Evolutionary conservation across 352 stramenopile genomes (phyloP).

Genomic region (Phytophthora pinifolia): DNA sequence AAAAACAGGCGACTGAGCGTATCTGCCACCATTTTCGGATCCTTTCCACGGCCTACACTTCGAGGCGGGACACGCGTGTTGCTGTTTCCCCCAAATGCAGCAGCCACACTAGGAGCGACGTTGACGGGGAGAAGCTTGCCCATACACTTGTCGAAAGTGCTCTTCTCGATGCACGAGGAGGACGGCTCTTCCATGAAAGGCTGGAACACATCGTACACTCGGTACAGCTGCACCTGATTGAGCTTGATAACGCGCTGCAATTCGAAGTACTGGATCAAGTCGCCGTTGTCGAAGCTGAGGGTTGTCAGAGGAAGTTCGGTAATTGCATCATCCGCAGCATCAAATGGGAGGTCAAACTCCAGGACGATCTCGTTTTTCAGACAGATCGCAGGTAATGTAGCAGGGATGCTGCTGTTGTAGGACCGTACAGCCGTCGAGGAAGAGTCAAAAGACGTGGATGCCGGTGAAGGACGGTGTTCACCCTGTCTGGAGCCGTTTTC

Average conservation of each 20-base stretch:
- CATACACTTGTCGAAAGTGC: constrained; percentile 75
- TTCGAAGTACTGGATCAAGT: constrained; percentile 82
- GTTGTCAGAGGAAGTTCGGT: constrained; percentile 68
- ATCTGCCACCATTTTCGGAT: constrained; percentile 78
- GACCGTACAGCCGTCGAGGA: constrained; percentile 57
- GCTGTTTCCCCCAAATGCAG: constrained; percentile 61
- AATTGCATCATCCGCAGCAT: constrained; percentile 59
- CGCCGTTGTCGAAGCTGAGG: constrained; percentile 80
- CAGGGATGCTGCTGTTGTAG: constrained; percentile 51
- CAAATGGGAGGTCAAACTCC: constrained; percentile 80
- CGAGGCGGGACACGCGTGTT: constrained; percentile 59
- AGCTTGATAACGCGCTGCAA: constrained; percentile 76
- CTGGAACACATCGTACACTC: constrained; percentile 73
- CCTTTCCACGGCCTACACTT: constrained; percentile 64
- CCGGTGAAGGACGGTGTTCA: constrained; percentile 14
- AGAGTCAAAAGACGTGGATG: constrained; percentile 54
- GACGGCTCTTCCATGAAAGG: constrained; percentile 59
- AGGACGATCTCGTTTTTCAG: constrained; percentile 86
- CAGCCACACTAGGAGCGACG: constrained; percentile 51
- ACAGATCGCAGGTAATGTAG: constrained; percentile 64
- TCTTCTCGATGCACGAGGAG: constrained; percentile 76
- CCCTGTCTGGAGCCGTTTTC: constrained; percentile 3
- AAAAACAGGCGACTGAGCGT: constrained; percentile 81
- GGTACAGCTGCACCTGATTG: constrained; percentile 63
- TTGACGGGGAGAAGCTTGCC: constrained; percentile 55